Percentiles rank a stretch among this genome's conserved stretches.
Conservation (phyloP, 768 basidiomycete genomes). For the Calocera cornea region DNA sequence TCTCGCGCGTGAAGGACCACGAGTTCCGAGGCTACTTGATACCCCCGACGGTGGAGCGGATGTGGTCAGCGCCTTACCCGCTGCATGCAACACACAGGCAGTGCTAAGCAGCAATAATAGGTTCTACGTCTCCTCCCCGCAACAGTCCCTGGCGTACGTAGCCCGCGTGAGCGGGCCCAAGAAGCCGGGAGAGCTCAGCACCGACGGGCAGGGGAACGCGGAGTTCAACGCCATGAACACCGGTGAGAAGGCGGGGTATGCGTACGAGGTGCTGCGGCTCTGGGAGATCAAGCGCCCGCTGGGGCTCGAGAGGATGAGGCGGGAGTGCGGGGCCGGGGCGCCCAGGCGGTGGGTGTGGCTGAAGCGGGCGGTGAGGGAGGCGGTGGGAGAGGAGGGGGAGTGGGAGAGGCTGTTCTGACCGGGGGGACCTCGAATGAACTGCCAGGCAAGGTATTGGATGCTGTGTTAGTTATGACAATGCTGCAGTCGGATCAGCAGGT, state of each 20-base stretch:
- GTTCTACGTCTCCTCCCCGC: slow-evolving; percentile 7
- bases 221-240: slow-evolving; percentile 27
- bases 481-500: too few species aligned
- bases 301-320: slow-evolving; percentile 14
- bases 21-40: slow-evolving; percentile 27
- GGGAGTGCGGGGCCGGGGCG: slow-evolving; percentile 17
- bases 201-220: slow-evolving; percentile 27
- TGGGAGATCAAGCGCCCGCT: slow-evolving; percentile 20
- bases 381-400: slow-evolving; percentile 18
- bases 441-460: too few species aligned
- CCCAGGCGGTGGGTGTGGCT: slow-evolving; percentile 21
- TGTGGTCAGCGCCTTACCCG: slow-evolving; percentile 24
- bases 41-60: slow-evolving; percentile 19
- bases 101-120: slow-evolving; percentile 22
- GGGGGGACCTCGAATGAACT: background rate
- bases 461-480: too few species aligned
- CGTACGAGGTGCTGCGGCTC: slow-evolving; percentile 23
- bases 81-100: too few species aligned
- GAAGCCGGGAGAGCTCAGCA: slow-evolving; percentile 24
- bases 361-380: slow-evolving; percentile 20
- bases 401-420: slow-evolving; percentile 21
- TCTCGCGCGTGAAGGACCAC: slow-evolving; percentile 26
- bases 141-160: slow-evolving; percentile 17
- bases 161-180: slow-evolving; percentile 21
- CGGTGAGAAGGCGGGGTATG: slow-evolving; percentile 24